These are phyloP conservation scores for Dacryopinax primogenitus DNA, from an alignment of 768 basidiomycete genomes.

Conservation along the genomic window DNA sequence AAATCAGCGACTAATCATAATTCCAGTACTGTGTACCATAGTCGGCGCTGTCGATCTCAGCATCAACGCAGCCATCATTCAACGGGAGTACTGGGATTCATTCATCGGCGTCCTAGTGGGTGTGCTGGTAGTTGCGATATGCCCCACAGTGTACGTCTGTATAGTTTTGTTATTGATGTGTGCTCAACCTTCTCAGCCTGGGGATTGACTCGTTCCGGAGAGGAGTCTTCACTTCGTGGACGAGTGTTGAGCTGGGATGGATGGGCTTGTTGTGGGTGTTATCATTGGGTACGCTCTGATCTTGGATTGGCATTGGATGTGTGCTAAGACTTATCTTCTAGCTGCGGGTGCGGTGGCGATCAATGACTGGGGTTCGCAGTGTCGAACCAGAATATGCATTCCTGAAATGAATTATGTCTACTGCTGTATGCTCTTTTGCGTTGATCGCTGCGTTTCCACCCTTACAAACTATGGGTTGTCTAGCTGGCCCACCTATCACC, in stretches of 20 bases:
- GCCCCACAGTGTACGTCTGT: too few relatives aligned
- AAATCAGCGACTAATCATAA: not conserved
- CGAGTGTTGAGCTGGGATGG: slow-evolving; percentile 30
- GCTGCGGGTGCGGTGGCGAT: not conserved
- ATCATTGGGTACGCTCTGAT: not conserved
- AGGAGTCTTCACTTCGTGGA: slow-evolving; percentile 32
- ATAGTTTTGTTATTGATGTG: too few relatives aligned
- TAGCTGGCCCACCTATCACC: not conserved
- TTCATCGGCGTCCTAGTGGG: not conserved
- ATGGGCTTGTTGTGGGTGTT: slow-evolving; percentile 24
- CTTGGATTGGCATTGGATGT: not conserved
- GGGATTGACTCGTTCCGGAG: slow-evolving; percentile 27
- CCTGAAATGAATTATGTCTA: not conserved
- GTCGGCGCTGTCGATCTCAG: not conserved
- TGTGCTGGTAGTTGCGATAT: too few relatives aligned
- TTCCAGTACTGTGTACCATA: not conserved
- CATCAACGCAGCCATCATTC: not conserved
- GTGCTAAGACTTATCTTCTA: not conserved
- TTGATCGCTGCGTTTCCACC: not conserved
- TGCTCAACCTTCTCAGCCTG: too few relatives aligned
- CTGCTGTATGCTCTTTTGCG: not conserved
- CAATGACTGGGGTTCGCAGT: not conserved
- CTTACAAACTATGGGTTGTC: not conserved
- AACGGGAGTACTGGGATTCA: not conserved
- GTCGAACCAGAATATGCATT: not conserved